These are phyloP conservation scores for Lupinus albus DNA, from an alignment of 306 rosid species.

Conservation along the genomic window DNA sequence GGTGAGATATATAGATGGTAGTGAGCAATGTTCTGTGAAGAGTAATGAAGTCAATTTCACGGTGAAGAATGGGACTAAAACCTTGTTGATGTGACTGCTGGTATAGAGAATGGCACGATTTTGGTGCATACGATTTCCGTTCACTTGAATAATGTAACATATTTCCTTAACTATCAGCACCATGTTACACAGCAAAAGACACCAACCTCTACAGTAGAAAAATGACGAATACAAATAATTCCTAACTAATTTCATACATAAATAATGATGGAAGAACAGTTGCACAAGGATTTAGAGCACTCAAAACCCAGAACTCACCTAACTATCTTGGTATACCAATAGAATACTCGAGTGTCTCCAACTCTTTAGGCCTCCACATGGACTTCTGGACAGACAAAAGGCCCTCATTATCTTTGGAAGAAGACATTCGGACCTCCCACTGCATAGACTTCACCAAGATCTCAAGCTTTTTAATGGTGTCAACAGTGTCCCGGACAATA, in stretches of 20 bases:
- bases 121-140: too few relatives aligned
- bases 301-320: constrained; percentile 47
- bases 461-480: constrained; percentile 64
- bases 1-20: too few relatives aligned
- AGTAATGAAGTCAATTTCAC: too few relatives aligned
- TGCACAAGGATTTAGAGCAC: constrained; percentile 48
- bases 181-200: constrained; percentile 45
- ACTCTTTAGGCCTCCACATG: constrained; percentile 80
- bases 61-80: too few relatives aligned
- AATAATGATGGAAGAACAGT: constrained; percentile 46
- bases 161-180: constrained; percentile 39
- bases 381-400: constrained; percentile 84
- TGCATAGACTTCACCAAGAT: constrained; percentile 67
- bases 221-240: constrained; percentile 29
- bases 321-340: constrained; percentile 41
- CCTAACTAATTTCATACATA: constrained; percentile 59
- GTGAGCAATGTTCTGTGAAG: too few relatives aligned
- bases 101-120: too few relatives aligned
- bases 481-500: constrained; percentile 75
- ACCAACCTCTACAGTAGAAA: constrained; percentile 38
- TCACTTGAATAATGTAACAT: too few relatives aligned
- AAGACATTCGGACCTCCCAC: constrained; percentile 92
- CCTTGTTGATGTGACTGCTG: too few relatives aligned
- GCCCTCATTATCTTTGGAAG: constrained; percentile 72
- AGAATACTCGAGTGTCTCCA: constrained; percentile 66